Evolutionary conservation across 139 green algal species (phyloP), one percentile per base, ranked within the genome.

Genomic region (Ettlia oleoabundans): DNA sequence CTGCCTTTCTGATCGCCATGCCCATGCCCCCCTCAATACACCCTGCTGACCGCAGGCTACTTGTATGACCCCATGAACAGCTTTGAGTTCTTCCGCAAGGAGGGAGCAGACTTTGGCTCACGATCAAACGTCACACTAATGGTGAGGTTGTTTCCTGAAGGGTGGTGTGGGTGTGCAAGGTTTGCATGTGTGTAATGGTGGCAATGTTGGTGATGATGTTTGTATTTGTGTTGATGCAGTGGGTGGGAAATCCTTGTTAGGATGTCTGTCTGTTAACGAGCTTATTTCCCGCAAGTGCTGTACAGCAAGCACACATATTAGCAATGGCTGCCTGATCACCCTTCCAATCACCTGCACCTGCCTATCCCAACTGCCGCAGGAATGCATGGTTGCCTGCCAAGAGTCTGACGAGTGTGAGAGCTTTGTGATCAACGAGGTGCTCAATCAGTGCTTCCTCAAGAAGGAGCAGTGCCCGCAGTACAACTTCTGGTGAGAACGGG

Each of bases 21-120:
- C 24, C 24, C 24, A 22, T 73, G 32, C 64, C 8, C 33, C 4
- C 64, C 64, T 24, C 6, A 2, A 4, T 51, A 9, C 64, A 37
- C 4, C 13, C 38, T 26, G 2, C 4, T 13, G 19, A 28, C 47
- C 38, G 40, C 77, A 78, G 79, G 88, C 10, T 93, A 78, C 32
- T 35, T 85, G 4, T 88, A 93, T 26, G 90, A 93, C 55, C 89
- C 90, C 1, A 83, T 86, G 26, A 85, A 80, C 82, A 78, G 78
- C 26, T 88, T 73, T 33, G 53, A 67, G 26, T 85, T 82, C 33
- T 85, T 73, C 78, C 66, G 66, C 37, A 52, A 68, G 30, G 76
- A 68, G 75, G 77, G 43, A 0, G 70, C 68, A 19, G 78, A 78
- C 9, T 70, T 69, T 10, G 88, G 88, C 21, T 87, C 81, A 8